Percentiles rank a stretch among this genome's conserved stretches.
These are phyloP conservation scores for Magnaporthiopsis incrustans DNA, from an alignment of 2,329 filamentous ascomycete genomes.

Conservation along the genomic window DNA sequence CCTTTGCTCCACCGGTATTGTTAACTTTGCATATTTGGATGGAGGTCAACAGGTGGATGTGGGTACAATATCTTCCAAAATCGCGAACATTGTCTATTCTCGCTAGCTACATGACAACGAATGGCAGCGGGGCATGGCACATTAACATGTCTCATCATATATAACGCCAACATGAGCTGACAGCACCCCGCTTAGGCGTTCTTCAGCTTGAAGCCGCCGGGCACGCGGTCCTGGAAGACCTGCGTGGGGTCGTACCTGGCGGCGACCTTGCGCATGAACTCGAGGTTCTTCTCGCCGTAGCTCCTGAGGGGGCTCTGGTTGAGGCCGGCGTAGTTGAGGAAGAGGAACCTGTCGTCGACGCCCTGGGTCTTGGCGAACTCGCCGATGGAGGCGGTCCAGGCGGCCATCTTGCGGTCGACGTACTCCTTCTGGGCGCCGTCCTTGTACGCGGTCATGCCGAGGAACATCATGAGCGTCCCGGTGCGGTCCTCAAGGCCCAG, in stretches of 20 bases:
- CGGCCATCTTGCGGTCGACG: constrained; percentile 14
- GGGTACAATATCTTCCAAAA: too few species aligned
- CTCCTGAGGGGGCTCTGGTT: constrained; percentile 18
- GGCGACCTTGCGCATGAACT: constrained; percentile 12
- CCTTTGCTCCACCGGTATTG: too few species aligned
- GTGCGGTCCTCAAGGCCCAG: constrained; percentile 15
- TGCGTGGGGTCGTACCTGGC: constrained; percentile 18
- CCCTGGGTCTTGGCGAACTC: constrained; percentile 13
- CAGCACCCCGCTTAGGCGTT: not conserved
- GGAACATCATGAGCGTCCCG: constrained; percentile 14
- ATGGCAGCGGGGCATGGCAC: too few species aligned
- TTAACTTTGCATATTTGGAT: too few species aligned
- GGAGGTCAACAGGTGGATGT: too few species aligned
- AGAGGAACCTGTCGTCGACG: constrained; percentile 14
- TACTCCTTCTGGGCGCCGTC: constrained; percentile 14
- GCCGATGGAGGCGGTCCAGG: constrained; percentile 11
- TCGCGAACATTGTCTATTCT: too few species aligned
- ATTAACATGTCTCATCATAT: too few species aligned
- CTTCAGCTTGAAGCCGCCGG: constrained; percentile 8
- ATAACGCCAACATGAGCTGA: too few species aligned
- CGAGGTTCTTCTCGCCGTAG: constrained; percentile 20
- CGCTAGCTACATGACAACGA: too few species aligned
- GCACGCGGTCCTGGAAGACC: constrained; percentile 19
- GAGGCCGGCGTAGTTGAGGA: constrained; percentile 20
- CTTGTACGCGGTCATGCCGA: constrained; percentile 12